Evolutionary conservation across 352 stramenopile genomes (phyloP), one percentile per base, ranked within the genome.

Genomic region (Lagenidium giganteum): DNA sequence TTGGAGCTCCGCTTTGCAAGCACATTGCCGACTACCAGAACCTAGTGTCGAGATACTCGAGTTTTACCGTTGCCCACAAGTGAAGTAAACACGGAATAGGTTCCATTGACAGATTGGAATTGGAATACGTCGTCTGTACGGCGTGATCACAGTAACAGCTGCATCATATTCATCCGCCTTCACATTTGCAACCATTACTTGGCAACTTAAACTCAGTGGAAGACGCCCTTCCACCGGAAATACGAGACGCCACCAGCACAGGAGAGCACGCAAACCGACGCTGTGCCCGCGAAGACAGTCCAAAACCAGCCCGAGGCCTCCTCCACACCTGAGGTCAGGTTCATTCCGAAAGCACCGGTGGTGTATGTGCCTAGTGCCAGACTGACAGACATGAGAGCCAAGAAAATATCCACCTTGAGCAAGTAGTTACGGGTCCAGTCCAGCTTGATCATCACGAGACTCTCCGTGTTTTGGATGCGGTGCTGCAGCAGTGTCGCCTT

Each of bases 391-490:
- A 79, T 31, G 5, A 83, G 47, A 6, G 65, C 74, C 56, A 83
- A 83, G 24, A 83, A 51, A 14, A 79, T 52, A 43, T 83, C 67
- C 33, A 79, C 63, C 16, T 59, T 57, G 8, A 83, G 61, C 44
- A 83, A 48, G 45, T 78, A 79, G 41, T 83, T 83, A 54, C 70
- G 64, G 48, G 75, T 74, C 38, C 64, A 76, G 48, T 83, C 70
- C 16, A 83, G 49, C 34, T 80, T 83, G 23, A 83, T 45, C 61
- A 67, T 81, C 20, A 83, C 68, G 20, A 83, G 44, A 33, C 68
- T 83, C 55, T 83, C 70, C 8, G 70, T 79, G 28, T 79, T 83
- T 17, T 68, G 62, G 32, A 83, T 83, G 29, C 70, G 65, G 39
- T 76, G 57, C 30, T 76, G 66, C 53, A 83, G 64, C 34, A 84